Evolutionary conservation across 257 asterid genomes (phyloP).

Genomic region (Penstemon davidsonii): DNA sequence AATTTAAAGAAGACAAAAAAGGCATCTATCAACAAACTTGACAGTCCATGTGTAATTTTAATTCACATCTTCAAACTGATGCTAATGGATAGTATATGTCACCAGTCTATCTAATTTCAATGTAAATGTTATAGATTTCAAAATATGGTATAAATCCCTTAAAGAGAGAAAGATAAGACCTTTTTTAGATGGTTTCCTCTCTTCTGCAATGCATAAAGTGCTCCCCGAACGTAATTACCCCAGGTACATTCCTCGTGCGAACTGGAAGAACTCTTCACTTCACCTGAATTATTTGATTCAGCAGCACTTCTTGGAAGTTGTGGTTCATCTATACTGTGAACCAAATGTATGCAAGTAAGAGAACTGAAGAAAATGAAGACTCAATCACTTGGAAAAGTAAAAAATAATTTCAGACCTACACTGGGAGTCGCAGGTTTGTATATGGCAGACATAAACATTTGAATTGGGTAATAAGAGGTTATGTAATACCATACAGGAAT

Average conservation of each 20-base stretch:
- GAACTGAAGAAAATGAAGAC: conserved; percentile 8
- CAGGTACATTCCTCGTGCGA: conserved; percentile 67
- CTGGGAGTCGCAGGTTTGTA: conserved; percentile 5
- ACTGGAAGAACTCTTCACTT: conserved; percentile 33
- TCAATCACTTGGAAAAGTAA: conserved; percentile 6
- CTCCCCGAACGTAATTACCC: conserved; percentile 92
- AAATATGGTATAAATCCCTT: conserved; percentile 11
- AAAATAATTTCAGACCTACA: conserved; percentile 2
- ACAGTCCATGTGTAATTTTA: neutral
- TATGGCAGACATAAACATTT: neutral
- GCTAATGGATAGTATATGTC: neutral
- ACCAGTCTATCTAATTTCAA: neutral
- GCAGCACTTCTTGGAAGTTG: conserved; percentile 47
- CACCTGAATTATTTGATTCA: conserved; percentile 35
- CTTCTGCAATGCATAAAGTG: conserved; percentile 78
- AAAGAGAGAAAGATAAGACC: conserved; percentile 42
- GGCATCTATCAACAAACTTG: neutral
- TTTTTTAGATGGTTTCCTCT: conserved; percentile 57
- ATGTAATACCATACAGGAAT: conserved; percentile 11
- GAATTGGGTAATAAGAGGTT: neutral
- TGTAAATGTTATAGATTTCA: conserved; percentile 1
- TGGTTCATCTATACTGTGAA: conserved; percentile 67
- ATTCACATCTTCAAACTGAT: conserved; percentile 15
- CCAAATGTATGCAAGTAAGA: conserved; percentile 16
- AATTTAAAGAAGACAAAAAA: neutral